Evolutionary conservation across 2,329 filamentous ascomycete species (phyloP).

Genomic region (Fusarium robinianum): DNA sequence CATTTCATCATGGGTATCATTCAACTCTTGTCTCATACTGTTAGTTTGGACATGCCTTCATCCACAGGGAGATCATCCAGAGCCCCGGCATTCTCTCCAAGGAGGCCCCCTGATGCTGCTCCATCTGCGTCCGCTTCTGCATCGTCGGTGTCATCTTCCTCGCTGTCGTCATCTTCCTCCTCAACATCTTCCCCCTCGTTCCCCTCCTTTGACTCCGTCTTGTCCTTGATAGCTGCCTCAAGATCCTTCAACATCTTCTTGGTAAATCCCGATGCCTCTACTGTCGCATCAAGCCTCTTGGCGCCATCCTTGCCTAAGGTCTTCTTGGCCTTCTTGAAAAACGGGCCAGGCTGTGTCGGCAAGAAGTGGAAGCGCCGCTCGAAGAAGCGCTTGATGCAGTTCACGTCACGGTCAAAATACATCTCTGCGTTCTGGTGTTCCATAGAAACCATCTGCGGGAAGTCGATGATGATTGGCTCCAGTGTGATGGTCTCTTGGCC

Average conservation of each 20-base stretch:
- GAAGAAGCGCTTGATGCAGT: constrained; percentile 95
- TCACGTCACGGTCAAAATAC: constrained; percentile 96
- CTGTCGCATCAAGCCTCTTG: constrained; percentile 79
- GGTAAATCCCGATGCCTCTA: constrained; percentile 92
- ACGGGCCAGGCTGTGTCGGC: constrained; percentile 79
- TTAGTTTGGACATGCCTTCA: constrained; percentile 38
- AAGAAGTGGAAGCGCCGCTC: constrained; percentile 85
- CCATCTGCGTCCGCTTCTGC: constrained; percentile 24
- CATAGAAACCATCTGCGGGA: constrained; percentile 97
- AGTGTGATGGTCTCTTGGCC: constrained; percentile 54
- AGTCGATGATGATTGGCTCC: constrained; percentile 89
- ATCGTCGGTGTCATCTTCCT: constrained; percentile 28
- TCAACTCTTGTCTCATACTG: constrained; percentile 29
- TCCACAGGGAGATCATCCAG: constrained; percentile 27
- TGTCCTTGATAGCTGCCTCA: constrained; percentile 85
- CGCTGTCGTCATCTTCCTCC: constrained; percentile 35
- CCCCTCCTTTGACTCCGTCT: constrained; percentile 57
- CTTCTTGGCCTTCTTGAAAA: constrained; percentile 83
- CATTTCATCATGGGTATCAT: constrained; percentile 32
- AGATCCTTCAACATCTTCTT: constrained; percentile 97
- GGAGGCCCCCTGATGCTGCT: constrained; percentile 24
- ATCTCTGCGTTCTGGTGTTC: constrained; percentile 92
- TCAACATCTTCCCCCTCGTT: constrained; percentile 41
- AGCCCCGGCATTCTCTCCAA: constrained; percentile 26
- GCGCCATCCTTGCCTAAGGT: constrained; percentile 66